Base-by-base conservation (phyloP, 1,284 basidiomycete genomes). In the Tilletia setariae region DNA sequence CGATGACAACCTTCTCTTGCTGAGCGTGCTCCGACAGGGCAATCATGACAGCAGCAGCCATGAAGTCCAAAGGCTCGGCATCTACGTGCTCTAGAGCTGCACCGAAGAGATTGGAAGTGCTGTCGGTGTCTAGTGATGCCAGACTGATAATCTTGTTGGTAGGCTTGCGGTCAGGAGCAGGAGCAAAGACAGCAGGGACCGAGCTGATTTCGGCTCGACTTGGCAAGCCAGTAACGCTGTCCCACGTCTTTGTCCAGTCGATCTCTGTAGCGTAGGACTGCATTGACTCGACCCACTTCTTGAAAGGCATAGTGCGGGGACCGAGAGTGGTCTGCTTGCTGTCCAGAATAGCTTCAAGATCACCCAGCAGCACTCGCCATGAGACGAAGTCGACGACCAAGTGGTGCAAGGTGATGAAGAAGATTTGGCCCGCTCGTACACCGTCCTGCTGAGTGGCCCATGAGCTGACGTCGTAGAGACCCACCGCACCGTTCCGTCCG, bases 301-400 rank as follows among this genome's bases (percentile, higher is more conserved):
- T 56, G 19, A n/a, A 28, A 9, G 16, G 19, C 19, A 28, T 28
- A 23, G 25, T 9, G 21, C 51, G 51, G 19, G 16, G 16, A 9
- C 51, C 25, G 51, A 56, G 16, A 56, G 19, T 23, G 23, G 16
- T 56, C 19, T 56, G 13, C 13, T 28, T 56, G 21, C 19, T 9
- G 25, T 19, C 51, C 9, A 56, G 51, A 9, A 56, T 11, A 11
- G 11, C 51, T 23, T n/a, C 25, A 23, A 56, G 51, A 19, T 19
- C 51, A 11, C 23, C 51, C 13, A 56, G 51, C 13, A 56, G 51
- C 11, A 56, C 51, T 9, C 25, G 16, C 51, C 51, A 56, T 9
- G 51, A 56, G 23, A 56, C 51, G 19, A 56, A 28, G 51, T 56
- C 51, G 25, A 56, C 51, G 21, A 56, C 51, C 11, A 56, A 23